Percentiles rank a stretch among this genome's conserved stretches.
These are phyloP conservation scores for Colletotrichum sojae DNA, from an alignment of 2,329 filamentous ascomycete genomes.

Conservation along the genomic window DNA sequence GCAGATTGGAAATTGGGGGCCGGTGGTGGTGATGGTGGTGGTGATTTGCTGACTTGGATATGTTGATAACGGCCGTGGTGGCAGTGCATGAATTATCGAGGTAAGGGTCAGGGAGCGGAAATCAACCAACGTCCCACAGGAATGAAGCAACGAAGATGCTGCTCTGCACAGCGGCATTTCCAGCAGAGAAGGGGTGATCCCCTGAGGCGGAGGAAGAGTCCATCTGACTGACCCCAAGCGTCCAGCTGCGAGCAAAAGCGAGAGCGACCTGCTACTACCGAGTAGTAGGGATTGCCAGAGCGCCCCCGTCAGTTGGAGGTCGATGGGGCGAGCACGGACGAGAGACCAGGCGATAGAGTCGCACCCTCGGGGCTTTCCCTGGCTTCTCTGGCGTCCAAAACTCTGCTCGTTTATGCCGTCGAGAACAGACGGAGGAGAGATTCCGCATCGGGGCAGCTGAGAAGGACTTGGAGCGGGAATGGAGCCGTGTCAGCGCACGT, in stretches of 20 bases:
- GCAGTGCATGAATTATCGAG: conserved; percentile 36
- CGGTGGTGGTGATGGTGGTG: neutral
- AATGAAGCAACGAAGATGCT: conserved; percentile 1
- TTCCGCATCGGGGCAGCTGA: conserved; percentile 30
- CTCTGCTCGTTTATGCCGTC: conserved; percentile 30
- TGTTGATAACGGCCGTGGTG: conserved; percentile 24
- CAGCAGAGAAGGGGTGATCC: conserved; percentile 22
- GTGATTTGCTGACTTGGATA: conserved; percentile 26
- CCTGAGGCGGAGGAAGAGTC: conserved; percentile 15
- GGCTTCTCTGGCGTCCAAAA: conserved; percentile 12
- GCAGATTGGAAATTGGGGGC: neutral
- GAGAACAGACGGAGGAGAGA: conserved; percentile 22
- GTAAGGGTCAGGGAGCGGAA: conserved; percentile 34
- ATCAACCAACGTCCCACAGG: conserved; percentile 16
- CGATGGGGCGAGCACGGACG: conserved; percentile 9
- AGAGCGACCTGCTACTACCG: neutral
- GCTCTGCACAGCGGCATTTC: conserved; percentile 19
- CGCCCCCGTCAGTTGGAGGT: neutral
- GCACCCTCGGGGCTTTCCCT: neutral
- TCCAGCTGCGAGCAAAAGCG: neutral
- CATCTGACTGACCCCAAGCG: neutral
- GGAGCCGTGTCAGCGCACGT: conserved; percentile 22
- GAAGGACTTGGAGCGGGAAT: conserved; percentile 3
- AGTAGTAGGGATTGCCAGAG: no score
- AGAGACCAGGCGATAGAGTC: neutral